Conservation (phyloP, 768 basidiomycete species). For the Serendipita sp. region DNA sequence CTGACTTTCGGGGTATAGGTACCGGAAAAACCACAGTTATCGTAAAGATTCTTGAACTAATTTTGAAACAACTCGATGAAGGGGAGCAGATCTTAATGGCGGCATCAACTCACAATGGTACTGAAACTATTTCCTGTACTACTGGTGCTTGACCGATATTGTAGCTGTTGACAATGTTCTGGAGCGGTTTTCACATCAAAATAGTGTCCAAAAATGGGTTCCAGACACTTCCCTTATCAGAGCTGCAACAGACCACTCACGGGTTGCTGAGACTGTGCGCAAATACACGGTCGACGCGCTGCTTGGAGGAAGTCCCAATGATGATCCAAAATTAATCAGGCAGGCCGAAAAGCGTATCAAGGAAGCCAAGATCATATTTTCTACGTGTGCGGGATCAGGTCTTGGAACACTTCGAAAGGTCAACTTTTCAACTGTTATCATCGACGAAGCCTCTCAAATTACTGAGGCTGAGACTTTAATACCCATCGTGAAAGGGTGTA, state of each 20-base stretch:
- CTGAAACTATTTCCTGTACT: neutral
- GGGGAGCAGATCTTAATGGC: slow-evolving; percentile 46
- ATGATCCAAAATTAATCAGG: slow-evolving; percentile 39
- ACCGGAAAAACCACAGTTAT: slow-evolving; percentile 62
- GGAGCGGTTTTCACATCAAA: slow-evolving; percentile 40
- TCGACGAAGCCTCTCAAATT: slow-evolving; percentile 58
- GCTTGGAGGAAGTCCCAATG: slow-evolving; percentile 46
- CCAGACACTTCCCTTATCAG: slow-evolving; percentile 44
- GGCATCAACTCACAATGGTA: slow-evolving; percentile 55
- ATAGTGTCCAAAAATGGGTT: slow-evolving; percentile 29
- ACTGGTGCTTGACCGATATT: neutral
- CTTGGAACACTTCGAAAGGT: slow-evolving; percentile 17
- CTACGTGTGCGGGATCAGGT: slow-evolving; percentile 44
- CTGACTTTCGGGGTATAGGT: slow-evolving; percentile 22
- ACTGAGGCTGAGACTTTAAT: slow-evolving; percentile 52
- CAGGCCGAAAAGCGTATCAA: slow-evolving; percentile 44
- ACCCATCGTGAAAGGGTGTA: slow-evolving; percentile 48
- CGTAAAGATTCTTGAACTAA: slow-evolving; percentile 39
- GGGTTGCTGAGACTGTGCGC: slow-evolving; percentile 41
- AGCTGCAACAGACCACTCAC: slow-evolving; percentile 48
- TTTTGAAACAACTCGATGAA: slow-evolving; percentile 18
- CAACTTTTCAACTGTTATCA: slow-evolving; percentile 44
- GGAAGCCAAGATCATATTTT: slow-evolving; percentile 41
- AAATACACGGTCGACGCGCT: slow-evolving; percentile 48
- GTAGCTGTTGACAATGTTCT: slow-evolving; percentile 58